A percentile compares a stretch with the other conserved stretches of the same genome.
phyloP scores from a whole-genome alignment of 2,329 filamentous ascomycete genomes.

The Fusarium duplospermum region DNA sequence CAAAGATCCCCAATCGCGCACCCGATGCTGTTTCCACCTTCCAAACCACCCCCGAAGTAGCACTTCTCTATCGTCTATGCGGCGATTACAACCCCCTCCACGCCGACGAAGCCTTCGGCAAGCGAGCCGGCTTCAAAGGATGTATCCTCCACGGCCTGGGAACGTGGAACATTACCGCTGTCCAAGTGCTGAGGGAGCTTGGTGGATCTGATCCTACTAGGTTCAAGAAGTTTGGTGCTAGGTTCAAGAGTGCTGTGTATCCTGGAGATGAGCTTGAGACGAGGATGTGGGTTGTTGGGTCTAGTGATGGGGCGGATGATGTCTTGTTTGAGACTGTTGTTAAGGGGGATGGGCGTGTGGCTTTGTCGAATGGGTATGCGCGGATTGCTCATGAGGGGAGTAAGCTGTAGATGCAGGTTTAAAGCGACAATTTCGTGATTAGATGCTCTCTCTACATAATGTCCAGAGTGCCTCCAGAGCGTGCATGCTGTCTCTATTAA shows the following conservation, averaged over 20 bases:
- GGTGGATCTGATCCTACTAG: conserved; percentile 54
- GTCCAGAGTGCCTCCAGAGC: fast-evolving
- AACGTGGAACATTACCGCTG: conserved; percentile 61
- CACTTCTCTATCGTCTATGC: conserved; percentile 57
- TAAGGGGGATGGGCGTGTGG: conserved; percentile 51
- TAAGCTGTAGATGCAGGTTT: conserved; percentile 39
- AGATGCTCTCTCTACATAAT: background rate
- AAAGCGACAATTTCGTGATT: background rate
- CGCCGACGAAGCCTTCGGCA: conserved; percentile 55
- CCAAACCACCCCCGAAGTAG: conserved; percentile 53
- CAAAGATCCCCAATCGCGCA: conserved; percentile 47
- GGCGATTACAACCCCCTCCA: conserved; percentile 63
- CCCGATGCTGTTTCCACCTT: conserved; percentile 54
- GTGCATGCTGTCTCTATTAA: background rate
- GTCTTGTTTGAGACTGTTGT: conserved; percentile 56
- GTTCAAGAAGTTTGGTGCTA: conserved; percentile 56
- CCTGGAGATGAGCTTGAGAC: conserved; percentile 59
- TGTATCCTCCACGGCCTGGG: conserved; percentile 59
- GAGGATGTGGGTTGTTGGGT: conserved; percentile 54
- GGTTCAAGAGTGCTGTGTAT: conserved; percentile 60
- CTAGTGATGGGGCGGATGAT: conserved; percentile 47
- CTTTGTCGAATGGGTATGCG: conserved; percentile 52
- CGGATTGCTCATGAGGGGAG: conserved; percentile 43
- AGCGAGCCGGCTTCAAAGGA: conserved; percentile 57
- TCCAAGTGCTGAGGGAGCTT: conserved; percentile 54